Evolutionary conservation across 768 basidiomycete genomes (phyloP).

Genomic region (Phlebiopsis flavidoalba): DNA sequence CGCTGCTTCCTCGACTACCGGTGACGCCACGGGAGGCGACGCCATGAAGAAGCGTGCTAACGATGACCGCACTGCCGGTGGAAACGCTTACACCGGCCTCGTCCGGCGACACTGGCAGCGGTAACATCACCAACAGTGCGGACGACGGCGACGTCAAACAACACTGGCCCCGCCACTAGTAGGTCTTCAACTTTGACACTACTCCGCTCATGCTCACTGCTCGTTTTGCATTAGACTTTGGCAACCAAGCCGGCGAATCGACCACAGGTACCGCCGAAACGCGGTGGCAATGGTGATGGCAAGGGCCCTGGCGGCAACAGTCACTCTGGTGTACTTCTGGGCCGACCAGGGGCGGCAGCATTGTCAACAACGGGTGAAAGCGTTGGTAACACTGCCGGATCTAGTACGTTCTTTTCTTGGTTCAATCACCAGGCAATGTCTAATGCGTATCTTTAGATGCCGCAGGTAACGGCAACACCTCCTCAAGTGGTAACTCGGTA

Average conservation of each 20-base stretch:
- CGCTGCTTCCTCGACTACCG: conserved; percentile 6
- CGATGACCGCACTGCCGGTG: conserved; percentile 12
- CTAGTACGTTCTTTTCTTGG: conserved; percentile 4
- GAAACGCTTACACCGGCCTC: conserved; percentile 12
- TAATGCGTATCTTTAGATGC: background rate
- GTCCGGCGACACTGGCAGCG: conserved; percentile 10
- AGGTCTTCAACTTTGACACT: background rate
- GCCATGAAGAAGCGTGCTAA: conserved; percentile 8
- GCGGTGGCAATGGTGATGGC: conserved; percentile 12
- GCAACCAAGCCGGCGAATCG: background rate
- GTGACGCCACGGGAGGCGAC: conserved; percentile 12
- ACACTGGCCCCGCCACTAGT: conserved; percentile 9
- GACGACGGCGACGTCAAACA: conserved; percentile 9
- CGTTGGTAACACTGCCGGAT: conserved; percentile 9
- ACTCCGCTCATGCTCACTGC: background rate
- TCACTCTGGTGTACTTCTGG: conserved; percentile 11
- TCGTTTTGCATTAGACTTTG: conserved; percentile 4
- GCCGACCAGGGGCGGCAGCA: conserved; percentile 9
- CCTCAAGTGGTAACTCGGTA: conserved; percentile 5
- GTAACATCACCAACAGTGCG: conserved; percentile 10
- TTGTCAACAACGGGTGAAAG: conserved; percentile 10
- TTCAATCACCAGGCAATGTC: background rate
- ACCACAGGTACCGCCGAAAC: conserved; percentile 11
- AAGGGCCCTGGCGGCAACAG: conserved; percentile 15
- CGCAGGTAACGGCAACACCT: conserved; percentile 5